Percentiles rank a stretch among this genome's conserved stretches.
Evolutionary conservation across 78 protist species (phyloP).

Genomic region (Planoprotostelium fungivorum): DNA sequence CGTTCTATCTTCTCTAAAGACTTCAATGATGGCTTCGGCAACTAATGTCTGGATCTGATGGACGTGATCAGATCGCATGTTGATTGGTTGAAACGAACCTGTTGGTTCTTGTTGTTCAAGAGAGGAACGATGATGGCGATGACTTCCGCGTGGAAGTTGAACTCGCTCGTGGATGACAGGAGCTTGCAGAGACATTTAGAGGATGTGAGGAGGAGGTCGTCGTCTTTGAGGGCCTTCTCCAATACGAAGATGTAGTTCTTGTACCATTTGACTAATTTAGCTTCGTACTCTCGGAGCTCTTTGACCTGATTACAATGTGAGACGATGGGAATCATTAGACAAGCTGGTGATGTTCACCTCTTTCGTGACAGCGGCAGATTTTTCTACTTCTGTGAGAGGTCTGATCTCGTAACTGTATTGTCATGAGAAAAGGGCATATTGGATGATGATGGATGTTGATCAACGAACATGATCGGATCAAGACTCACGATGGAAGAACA

Average conservation of each 20-base stretch:
- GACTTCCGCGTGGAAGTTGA: conserved; percentile 39
- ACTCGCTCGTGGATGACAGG: background rate
- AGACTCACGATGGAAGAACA: background rate
- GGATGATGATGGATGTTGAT: too few species aligned
- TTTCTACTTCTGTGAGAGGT: background rate
- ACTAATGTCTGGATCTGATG: conserved; percentile 7
- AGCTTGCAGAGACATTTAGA: background rate
- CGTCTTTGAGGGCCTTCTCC: conserved; percentile 23
- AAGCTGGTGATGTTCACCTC: background rate
- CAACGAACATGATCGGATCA: background rate
- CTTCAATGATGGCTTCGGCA: background rate
- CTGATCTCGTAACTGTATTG: background rate
- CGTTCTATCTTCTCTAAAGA: conserved; percentile 23
- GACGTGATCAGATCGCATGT: background rate
- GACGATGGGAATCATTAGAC: background rate
- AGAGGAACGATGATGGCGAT: conserved; percentile 21
- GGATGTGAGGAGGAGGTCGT: background rate
- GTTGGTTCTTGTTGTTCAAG: conserved; percentile 20
- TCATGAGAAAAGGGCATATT: too few species aligned
- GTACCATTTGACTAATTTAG: conserved; percentile 30
- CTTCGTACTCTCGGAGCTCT: conserved; percentile 27
- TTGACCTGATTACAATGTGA: conserved; percentile 20
- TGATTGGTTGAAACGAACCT: background rate
- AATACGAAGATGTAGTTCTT: conserved; percentile 42
- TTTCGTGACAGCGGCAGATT: background rate